Evolutionary conservation across 2,329 filamentous ascomycete species (phyloP), one percentile per base, ranked within the genome.

Genomic region (Pseudogymnoascus sp.): DNA sequence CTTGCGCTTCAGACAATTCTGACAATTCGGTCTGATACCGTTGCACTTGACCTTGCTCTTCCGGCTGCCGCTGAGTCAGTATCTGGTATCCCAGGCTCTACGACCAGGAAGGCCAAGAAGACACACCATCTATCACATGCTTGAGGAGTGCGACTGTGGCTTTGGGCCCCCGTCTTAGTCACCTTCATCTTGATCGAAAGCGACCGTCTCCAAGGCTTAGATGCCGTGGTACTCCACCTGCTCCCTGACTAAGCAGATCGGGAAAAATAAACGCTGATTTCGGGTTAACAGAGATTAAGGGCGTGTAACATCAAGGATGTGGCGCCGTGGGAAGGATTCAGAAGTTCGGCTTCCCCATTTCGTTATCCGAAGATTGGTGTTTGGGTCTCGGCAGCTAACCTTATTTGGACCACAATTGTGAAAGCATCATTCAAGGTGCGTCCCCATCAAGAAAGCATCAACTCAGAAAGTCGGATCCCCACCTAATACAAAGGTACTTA

Each of bases 61-160:
- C 23, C 64, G 64, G 31, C 64, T 65, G 13, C 10, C 23, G 8
- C n/a, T 7, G 11, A 53, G 60, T 62, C n/a, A 31, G 60, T 3
- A 62, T 2, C 4, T 23, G n/a, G 10, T 13, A 23, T n/a, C 6
- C 8, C 11, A 60, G 15, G 19, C 15, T 15, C 11, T 6, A 2
- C n/a, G 13, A 8, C 7, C 26, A 28, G 9, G 6, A 28, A 8
- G 26, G 15, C 59, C n/a, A 10, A 53, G 36, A 40, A 62, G 4
- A 47, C 62, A 60, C 38, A 60, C 64, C 64, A 65, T 65, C 64
- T 60, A 13, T 65, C 64, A 31, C 64, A 65, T 17, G 61, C 64
- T 26, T 65, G 64, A 4, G 64, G 64, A 44, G 64, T 65, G 13
- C 64, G 63, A 21, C 42, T 17, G 21, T 23, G 17, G n/a, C 1